Base-by-base conservation (phyloP, 176 grass and related monocot genomes). In the Avena atlantica region DNA sequence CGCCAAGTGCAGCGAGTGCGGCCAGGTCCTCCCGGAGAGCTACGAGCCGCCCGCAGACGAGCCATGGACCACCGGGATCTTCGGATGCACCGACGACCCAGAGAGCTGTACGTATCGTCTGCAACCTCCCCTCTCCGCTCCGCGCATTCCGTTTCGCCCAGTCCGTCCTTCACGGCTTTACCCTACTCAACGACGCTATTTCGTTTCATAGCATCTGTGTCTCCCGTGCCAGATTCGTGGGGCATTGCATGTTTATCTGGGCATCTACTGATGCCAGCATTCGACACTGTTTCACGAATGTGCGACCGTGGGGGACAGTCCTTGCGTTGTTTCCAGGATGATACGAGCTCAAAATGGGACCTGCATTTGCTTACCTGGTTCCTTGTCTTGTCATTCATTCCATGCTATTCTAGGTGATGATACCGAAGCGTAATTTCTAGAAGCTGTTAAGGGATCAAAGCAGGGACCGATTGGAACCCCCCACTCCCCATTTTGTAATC, bases 31-130 rank as follows among this genome's bases (percentile, higher is more conserved):
- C 57, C 93, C 90, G 51, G 96, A 98, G 64, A 94, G 81, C 82
- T 95, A 95, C 64, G 83, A 88, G 36, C 93, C 93, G 4, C 96
- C 96, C 64, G 84, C 88, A 34, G 90, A 98, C 20, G 96, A 98
- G 69, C 93, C 96, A 8, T 98, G 93, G 96, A 91, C 90, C 74
- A 92, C 87, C 74, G 90, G 93, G 23, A 92, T 98, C 83, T 98
- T 93, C 69, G 89, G 91, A 2, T 98, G 93, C 87, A 87, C 88
- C 74, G 86, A 98, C 40, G 91, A 98, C 69, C 74, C 90, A 27
- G 88, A 95, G 10, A 92, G 78, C 82, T 98, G 96, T 95, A 91
- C 81, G 87, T 89, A 70, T 31, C 31, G 31, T 31, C 31, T 31
- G 31, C 70, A 44, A 37, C 47, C 29, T 19, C 7, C 16, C 15